Evolutionary conservation across 345 rosid species (phyloP).

Genomic region (Hibiscus mutabilis): DNA sequence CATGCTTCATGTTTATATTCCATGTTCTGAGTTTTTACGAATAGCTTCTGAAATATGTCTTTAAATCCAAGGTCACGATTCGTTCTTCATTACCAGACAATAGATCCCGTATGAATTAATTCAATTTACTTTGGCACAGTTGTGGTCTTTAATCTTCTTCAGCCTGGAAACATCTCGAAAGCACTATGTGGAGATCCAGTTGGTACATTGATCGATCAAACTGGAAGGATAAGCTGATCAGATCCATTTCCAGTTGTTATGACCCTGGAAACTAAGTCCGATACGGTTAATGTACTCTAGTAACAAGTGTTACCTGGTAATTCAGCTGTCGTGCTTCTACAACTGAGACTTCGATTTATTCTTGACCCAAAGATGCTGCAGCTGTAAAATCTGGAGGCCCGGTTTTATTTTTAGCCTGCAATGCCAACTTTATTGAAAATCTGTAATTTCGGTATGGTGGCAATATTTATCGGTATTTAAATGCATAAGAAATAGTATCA

Average conservation of each 20-base stretch:
- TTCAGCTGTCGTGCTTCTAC: background rate
- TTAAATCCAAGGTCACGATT: background rate
- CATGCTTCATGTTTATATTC: background rate
- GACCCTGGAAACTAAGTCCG: background rate
- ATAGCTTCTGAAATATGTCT: background rate
- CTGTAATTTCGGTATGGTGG: background rate
- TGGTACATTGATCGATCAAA: constrained; percentile 71
- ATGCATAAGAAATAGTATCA: background rate
- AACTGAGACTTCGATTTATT: background rate
- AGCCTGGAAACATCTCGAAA: constrained; percentile 77
- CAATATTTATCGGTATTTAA: background rate
- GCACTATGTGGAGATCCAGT: constrained; percentile 87
- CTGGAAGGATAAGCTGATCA: constrained; percentile 32
- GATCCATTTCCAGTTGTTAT: constrained; percentile 19
- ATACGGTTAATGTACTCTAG: background rate
- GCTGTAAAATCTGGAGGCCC: background rate
- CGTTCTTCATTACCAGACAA: background rate
- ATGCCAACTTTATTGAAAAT: background rate
- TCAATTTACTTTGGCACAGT: constrained; percentile 34
- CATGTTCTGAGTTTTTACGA: background rate
- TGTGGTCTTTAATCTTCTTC: constrained; percentile 73
- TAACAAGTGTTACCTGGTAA: background rate
- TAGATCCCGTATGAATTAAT: background rate
- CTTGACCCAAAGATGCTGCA: background rate
- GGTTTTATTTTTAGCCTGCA: background rate